Percentiles rank a stretch among this genome's conserved stretches.
phyloP scores from a whole-genome alignment of 139 green algal genomes.

The Volvox reticuliferus region DNA sequence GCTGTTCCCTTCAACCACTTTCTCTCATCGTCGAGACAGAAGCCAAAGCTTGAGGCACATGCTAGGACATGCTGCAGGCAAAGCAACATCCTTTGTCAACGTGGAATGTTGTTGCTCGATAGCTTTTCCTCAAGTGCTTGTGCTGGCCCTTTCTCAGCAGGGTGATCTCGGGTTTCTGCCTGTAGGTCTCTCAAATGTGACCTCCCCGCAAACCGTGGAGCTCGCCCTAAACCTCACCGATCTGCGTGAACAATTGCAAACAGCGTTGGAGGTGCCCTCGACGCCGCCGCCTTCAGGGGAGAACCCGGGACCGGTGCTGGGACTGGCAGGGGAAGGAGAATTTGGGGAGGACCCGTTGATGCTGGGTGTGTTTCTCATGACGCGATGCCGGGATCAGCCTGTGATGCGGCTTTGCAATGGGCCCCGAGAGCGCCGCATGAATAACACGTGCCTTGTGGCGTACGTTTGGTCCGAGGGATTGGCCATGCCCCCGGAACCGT shows the following conservation, averaged over 20 bases:
- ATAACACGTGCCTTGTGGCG: constrained; percentile 5
- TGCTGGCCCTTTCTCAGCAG: not conserved
- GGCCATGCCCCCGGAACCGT: not conserved
- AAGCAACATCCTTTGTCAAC: not conserved
- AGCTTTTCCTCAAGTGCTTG: not conserved
- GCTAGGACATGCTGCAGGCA: too few species aligned
- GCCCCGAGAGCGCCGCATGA: not conserved
- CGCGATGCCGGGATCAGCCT: not conserved
- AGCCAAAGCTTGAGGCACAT: too few species aligned
- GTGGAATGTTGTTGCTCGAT: too few species aligned
- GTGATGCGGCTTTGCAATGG: not conserved
- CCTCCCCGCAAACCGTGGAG: not conserved
- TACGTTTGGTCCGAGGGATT: not conserved
- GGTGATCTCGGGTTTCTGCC: not conserved
- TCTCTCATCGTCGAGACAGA: too few species aligned
- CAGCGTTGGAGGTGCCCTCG: not conserved
- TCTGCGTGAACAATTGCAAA: not conserved
- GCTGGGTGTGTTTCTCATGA: constrained; percentile 9
- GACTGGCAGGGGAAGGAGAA: too few species aligned
- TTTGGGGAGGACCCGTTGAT: not conserved
- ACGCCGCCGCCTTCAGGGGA: not conserved
- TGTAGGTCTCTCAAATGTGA: not conserved
- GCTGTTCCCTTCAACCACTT: too few species aligned
- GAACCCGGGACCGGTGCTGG: too few species aligned
- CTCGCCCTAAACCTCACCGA: not conserved